Base-by-base conservation (phyloP, 495 filamentous ascomycete genomes). In the Lophiotrema nucula region DNA sequence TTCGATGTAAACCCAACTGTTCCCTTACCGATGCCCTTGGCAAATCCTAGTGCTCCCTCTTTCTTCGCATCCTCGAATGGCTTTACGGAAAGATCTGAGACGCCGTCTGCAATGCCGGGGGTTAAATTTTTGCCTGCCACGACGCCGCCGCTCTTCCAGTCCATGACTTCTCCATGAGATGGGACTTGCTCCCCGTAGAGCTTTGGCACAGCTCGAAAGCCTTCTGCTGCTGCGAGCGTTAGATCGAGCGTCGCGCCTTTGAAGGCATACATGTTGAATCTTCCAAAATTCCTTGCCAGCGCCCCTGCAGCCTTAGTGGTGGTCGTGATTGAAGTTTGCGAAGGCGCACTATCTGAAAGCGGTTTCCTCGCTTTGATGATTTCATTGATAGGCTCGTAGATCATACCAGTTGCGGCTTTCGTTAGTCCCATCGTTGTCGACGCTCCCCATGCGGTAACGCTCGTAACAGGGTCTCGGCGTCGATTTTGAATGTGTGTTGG, bases 181-280 rank as follows among this genome's bases (percentile, higher is more conserved):
- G 27, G 46, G 24, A 33, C 26, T 3, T 57, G 24, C 49, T 70
- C 68, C 39, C 64, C 64, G 42, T 60, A 70, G 0, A 95, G 73
- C 1, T 86, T 78, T 1, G 89, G 89, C 0, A 88, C 85, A 59
- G 90, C 89, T 66, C 90, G 87, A 54, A 91, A 86, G 0, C 89
- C 89, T 62, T 90, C 87, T 4, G 86, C 82, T 1, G 90, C 69
- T 0, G 88, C 87, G 0, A 90, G 71, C 4, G 81, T 78, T 18
- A 92, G 75, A 62, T 91, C 87, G 24, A 49, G 51, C 90, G 83
- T 11, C 77, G 82, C n/a, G 70, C 79, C 12, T 53, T 66, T 27
- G 60, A 47, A 5, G 62, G 24, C 19, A 62, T 51, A 11, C 16
- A 8, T 8, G 27, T 28, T 19, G 54, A 37, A 23, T 25, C 19